Evolutionary conservation across 164 flowering plant genomes (phyloP), one percentile per base, ranked within the genome.

Genomic region (Vitis amurensis): DNA sequence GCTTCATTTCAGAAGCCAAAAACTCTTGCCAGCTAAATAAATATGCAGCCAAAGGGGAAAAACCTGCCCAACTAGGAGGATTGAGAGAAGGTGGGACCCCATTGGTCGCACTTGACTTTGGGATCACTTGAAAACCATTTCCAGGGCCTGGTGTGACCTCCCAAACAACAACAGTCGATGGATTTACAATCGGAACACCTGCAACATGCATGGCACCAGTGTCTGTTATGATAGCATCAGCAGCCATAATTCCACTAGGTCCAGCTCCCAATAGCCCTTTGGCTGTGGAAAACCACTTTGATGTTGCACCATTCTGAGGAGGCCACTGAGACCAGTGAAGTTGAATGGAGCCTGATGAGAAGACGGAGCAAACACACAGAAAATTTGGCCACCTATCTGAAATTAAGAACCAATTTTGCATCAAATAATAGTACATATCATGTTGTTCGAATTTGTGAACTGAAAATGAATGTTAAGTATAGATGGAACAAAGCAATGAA

Each of bases 191-290:
- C 66, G 99, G 99, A 79, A 96, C 98, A 73, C 99, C 99, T 37
- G 99, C 99, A 27, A 96, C 97, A 81, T 93, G 98, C 93, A 96
- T 70, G 73, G 97, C 91, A 67, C 99, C 99, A 53, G 89, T 82
- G 67, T 96, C 99, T 57, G 98, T 96, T 69, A 96, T 80, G 55
- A 96, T 93, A 27, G 94, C 99, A 87, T 96, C 99, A 76, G 95
- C 99, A 74, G 98, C 99, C 98, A 93, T 93, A 67, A 96, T 96
- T 59, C 99, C 99, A 81, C 99, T 96, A 47, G 99, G 99, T 19
- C 99, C 99, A 72, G 98, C 97, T 79, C 99, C 99, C 81, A 96
- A 75, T 27, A 96, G 84, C 58, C 98, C 98, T 84, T 93, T 96
- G 76, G 94, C 90, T 27, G 98, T 92, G 80, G 82, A 86, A 76